Evolutionary conservation across 768 basidiomycete species (phyloP), one percentile per base, ranked within the genome.

Genomic region (Cyclocybe cylindracea): DNA sequence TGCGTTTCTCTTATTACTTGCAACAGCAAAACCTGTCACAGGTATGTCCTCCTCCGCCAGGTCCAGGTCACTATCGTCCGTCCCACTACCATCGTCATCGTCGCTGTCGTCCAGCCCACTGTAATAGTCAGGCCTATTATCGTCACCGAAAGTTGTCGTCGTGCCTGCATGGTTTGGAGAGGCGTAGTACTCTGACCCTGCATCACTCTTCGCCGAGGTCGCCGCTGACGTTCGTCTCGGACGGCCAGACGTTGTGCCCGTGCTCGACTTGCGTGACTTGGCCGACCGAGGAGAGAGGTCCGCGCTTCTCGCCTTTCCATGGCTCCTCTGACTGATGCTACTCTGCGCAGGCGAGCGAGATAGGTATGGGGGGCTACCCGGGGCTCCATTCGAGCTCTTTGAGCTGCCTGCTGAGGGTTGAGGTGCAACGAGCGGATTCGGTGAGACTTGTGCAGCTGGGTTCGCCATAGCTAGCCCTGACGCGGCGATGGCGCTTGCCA

Each of bases 21-120:
- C 97, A 16, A 98, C 95, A 0, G 97, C 95, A 66, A 98, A 99
- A 2, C 96, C 95, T 5, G 93, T 96, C 4, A 98, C 91, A 1
- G 95, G 88, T 10, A 93, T 91, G 61, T 91, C 89, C 48, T 87
- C 85, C 44, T 84, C 78, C 48, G 79, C 84, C 24, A 88, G 49
- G 55, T 76, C 77, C 53, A 79, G 51, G 33, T 73, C 72, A 50
- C 76, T 75, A 65, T 48, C 72, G 71, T 50, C 74, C 66, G 24
- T 66, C 53, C 46, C 74, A 70, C 44, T 62, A 54, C 11, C 73
- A 67, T 31, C 61, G 52, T 69, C 69, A 33, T 69, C 71, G 1
- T 65, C 67, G 41, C 65, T 70, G 40, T 57, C 67, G 13, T 69
- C 73, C 43, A 74, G 56, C 13, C 74, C 74, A 48, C 66, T 71